These are phyloP conservation scores for Mucor sp. DNA, from an alignment of 371 early-diverging fungal species.

Conservation along the genomic window DNA sequence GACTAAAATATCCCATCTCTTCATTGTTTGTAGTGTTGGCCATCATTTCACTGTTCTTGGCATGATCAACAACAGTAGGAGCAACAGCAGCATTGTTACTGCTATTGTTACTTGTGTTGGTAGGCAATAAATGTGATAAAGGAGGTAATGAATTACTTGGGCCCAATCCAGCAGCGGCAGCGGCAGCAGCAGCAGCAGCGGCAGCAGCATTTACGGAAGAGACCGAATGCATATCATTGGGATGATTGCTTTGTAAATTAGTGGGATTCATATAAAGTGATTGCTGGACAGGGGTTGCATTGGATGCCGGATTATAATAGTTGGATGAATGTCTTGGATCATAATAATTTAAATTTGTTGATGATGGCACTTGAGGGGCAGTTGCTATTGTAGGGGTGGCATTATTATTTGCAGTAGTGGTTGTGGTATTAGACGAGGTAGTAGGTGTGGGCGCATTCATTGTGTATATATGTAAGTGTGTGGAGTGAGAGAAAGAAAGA, in stretches of 20 bases:
- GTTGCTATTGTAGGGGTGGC: constrained; percentile 13
- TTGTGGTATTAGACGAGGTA: background rate
- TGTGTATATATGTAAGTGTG: background rate
- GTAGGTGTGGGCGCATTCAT: background rate
- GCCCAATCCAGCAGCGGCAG: constrained; percentile 8
- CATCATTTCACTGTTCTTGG: background rate
- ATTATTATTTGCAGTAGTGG: background rate
- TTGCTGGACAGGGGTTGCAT: constrained; percentile 10
- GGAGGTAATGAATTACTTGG: constrained; percentile 45
- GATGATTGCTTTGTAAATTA: background rate
- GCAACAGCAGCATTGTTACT: background rate
- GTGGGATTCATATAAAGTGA: background rate
- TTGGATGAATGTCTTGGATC: constrained; percentile 12
- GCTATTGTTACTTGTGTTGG: constrained; percentile 8
- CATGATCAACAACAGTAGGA: background rate
- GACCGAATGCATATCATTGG: constrained; percentile 11
- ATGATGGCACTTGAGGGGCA: constrained; percentile 26
- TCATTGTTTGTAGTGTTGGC: background rate
- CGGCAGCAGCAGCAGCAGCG: constrained; percentile 33
- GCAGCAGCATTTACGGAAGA: constrained; percentile 18
- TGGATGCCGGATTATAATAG: constrained; percentile 2
- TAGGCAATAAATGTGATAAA: constrained; percentile 43
- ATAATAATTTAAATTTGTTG: constrained; percentile 21
- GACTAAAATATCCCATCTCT: constrained; percentile 8
- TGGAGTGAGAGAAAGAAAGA: background rate